Base-by-base conservation (phyloP, 2,329 filamentous ascomycete genomes). In the Exophiala sideris region DNA sequence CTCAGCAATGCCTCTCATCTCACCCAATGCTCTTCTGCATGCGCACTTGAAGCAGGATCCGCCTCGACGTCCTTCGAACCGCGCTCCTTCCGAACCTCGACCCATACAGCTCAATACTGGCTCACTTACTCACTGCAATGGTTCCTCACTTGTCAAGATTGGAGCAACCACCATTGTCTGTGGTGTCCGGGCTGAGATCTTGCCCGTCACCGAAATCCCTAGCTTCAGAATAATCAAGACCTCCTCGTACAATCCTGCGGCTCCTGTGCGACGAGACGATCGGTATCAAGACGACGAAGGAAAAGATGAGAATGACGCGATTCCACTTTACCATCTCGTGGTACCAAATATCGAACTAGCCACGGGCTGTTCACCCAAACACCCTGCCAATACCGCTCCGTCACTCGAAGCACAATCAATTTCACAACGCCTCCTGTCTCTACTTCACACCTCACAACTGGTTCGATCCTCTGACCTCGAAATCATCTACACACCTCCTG, bases 341-440 rank as follows among this genome's bases (percentile, higher is more conserved):
- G 91, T 99, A 2, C 92, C 94, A 2, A 99, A 99, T 67, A 83
- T 99, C 51, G 94, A 96, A 68, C 76, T 99, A 32, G 87, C 87
- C 33, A 99, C 94, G 1, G 94, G 94, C 34, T 95, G 88, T 67
- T 88, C 91, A 5, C 91, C 92, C 2, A 90, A 92, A 64, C 78
- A 96, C 14, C 91, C 94, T 0, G 91, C 91, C 42, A 60, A 61
- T 46, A 52, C 61, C 5, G 86, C 94, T 18, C 94, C 90, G 1
- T 86, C 83, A 5, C 80, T 85, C 0, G 78, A 91, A 33, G 91
- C 91, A 2, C 94, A 99, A 73, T 88, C 87, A 3, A 77, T 99
- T 29, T 90, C 88, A 62, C 90, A 91, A 56, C 80, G 90, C 51
- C 76, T 96, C 36, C 86, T 88, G 64, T 85, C 85, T 1, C 77